Evolutionary conservation across 208 protist genomes (phyloP).

Genomic region (Trypanosomatidae sp.): DNA sequence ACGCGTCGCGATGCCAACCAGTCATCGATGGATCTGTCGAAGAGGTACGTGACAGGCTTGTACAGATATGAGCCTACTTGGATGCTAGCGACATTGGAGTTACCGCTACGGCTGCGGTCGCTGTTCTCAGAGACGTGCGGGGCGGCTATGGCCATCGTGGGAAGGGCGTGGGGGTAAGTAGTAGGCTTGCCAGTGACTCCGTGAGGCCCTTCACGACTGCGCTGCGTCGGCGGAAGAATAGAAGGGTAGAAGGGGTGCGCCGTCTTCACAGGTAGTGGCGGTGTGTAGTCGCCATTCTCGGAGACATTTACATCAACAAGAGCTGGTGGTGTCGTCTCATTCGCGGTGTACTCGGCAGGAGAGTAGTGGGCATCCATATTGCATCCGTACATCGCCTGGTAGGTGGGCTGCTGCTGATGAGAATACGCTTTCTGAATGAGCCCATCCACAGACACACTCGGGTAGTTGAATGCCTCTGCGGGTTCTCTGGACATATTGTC

Average conservation of each 20-base stretch:
- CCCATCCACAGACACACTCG: neutral
- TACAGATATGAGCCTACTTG: conserved; percentile 17
- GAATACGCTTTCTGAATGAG: neutral
- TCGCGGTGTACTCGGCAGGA: neutral
- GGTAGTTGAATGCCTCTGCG: neutral
- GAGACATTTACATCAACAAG: conserved; percentile 23
- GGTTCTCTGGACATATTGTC: neutral
- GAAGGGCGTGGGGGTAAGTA: neutral
- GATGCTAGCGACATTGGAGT: neutral
- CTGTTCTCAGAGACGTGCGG: neutral
- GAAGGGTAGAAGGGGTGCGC: conserved; percentile 1
- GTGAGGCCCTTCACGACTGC: too few relatives aligned
- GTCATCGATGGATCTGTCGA: conserved; percentile 24
- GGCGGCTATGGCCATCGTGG: neutral
- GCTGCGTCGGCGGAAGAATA: neutral
- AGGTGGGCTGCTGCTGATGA: neutral
- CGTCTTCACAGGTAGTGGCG: neutral
- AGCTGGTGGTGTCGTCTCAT: neutral
- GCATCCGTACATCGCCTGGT: neutral
- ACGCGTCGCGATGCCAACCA: conserved; percentile 9
- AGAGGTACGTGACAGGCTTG: conserved; percentile 33
- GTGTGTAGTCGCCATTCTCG: conserved; percentile 1
- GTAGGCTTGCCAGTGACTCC: neutral
- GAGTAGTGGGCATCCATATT: neutral
- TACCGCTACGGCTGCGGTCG: neutral